Base-by-base conservation (phyloP, 495 filamentous ascomycete species). In the Hypomontagnella monticulosa region DNA sequence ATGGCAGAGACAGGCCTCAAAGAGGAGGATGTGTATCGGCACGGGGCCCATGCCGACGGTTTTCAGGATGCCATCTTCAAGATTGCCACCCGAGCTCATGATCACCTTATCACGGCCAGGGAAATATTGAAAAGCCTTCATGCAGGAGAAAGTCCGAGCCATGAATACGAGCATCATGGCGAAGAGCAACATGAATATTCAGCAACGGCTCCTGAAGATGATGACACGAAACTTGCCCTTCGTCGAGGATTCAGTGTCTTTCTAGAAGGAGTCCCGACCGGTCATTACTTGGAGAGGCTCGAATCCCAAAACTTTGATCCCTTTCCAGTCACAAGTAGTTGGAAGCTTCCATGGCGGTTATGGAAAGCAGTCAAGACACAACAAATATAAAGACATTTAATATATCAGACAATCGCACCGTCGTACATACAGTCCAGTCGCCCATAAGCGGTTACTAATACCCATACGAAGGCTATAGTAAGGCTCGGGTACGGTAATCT, bases 91-190 rank as follows among this genome's bases (percentile, higher is more conserved):
- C 84, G 93, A 32, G 95, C 95, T 4, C 93, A 91, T 73, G 95
- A 99, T 78, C 95, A 99, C 75, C 77, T 98, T 47, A 96, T 97
- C 60, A 98, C 95, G 0, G 94, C 90, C 12, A 81, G 94, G 61
- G 91, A 95, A 74, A 96, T 98, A 95, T 71, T 97, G 65, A 87
- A 84, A 73, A 90, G 90, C 69, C 73, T 97, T 10, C 83, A 87
- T 30, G 84, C 87, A 18, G 91, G 91, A 0, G 75, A 88, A 61
- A 87, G 85, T 54, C 87, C 89, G 0, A 91, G 90, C 0, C 93
- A 97, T 71, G 89, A 89, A 0, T 97, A 91, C 74, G 93, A 97
- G 72, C 91, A 96, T 64, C 84, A 89, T 64, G 87, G 84, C 7
- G 93, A 96, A 70, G 86, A 88, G 59, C 93, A 89, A 9, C 88